Conservation (phyloP, 2,329 filamentous ascomycete genomes). For the Hirsutella rhossiliensis region DNA sequence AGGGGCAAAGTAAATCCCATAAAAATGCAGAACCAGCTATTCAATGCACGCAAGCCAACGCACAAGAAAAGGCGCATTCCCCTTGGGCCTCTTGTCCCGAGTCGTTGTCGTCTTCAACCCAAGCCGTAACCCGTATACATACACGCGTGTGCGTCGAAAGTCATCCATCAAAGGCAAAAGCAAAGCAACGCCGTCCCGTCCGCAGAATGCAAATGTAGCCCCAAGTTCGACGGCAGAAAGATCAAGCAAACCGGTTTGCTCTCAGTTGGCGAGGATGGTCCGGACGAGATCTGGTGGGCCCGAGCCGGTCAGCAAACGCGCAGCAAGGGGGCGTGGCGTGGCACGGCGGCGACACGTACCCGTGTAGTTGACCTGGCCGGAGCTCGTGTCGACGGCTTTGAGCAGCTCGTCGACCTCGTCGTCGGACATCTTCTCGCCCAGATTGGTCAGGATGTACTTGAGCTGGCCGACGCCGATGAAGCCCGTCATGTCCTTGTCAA, state of each 20-base stretch:
- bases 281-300: constrained; percentile 59
- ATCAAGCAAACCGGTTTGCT: constrained; percentile 9
- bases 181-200: constrained; percentile 5
- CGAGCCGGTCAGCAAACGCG: constrained; percentile 3
- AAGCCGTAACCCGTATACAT: neutral
- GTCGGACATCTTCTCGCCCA: constrained; percentile 98
- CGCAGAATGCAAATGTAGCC: neutral
- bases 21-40: neutral
- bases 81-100: neutral
- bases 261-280: constrained; percentile 73
- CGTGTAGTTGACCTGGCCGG: constrained; percentile 94
- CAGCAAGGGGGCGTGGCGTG: neutral
- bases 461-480: constrained; percentile 97
- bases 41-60: neutral
- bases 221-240: neutral
- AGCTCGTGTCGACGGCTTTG: constrained; percentile 94
- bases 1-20: neutral
- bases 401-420: constrained; percentile 98
- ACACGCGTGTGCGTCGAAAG: neutral
- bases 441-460: constrained; percentile 93
- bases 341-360: constrained; percentile 38
- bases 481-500: constrained; percentile 97
- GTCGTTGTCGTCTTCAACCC: neutral
- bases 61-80: neutral
- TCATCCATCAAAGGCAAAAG: neutral